Evolutionary conservation across 83 land plant species (phyloP), one percentile per base, ranked within the genome.

Genomic region (Picea abies): DNA sequence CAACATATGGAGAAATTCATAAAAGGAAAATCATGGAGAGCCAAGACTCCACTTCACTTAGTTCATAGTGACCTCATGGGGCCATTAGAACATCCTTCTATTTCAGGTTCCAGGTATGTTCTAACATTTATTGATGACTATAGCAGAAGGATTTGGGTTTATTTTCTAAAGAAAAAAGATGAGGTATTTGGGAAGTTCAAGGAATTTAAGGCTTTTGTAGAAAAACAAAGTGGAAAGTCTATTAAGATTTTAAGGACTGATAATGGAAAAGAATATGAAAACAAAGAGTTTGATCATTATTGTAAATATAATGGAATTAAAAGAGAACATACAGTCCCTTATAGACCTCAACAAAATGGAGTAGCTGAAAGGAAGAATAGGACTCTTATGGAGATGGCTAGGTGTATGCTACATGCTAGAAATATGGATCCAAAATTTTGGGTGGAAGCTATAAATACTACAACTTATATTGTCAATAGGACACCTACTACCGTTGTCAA

Each of bases 301-400:
- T 64, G 7, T n/a, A 64, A 64, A 4, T 4, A n/a, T 4, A 19
- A 64, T 64, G 29, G 29, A 7, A 64, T 64, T 19, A 22, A n/a
- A 64, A 64, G 25, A 64, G 9, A 64, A n/a, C 23, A 19, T 19
- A 64, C 67, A n/a, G 23, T 23, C 16, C 49, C 80, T 3, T 20
- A 63, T 52, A 64, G 71, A 37, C 71, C 67, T 26, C 8, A 76
- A 63, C 84, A 83, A 69, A 83, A 83, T 83, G 81, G 80, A 23
- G 84, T 78, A 9, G 81, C 70, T 8, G 84, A 83, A 52, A 61
- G 80, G 29, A 83, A 83, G 70, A 76, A 77, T 56, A 41, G 71
- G 56, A 79, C 77, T 11, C 17, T 83, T 16, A 69, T 58, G 19
- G 81, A 83, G 20, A 83, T 22, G 14, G 39, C 60, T n/a, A 20